Base-by-base conservation (phyloP, 176 grass and related monocot species). In the Pontederia crassipes region DNA sequence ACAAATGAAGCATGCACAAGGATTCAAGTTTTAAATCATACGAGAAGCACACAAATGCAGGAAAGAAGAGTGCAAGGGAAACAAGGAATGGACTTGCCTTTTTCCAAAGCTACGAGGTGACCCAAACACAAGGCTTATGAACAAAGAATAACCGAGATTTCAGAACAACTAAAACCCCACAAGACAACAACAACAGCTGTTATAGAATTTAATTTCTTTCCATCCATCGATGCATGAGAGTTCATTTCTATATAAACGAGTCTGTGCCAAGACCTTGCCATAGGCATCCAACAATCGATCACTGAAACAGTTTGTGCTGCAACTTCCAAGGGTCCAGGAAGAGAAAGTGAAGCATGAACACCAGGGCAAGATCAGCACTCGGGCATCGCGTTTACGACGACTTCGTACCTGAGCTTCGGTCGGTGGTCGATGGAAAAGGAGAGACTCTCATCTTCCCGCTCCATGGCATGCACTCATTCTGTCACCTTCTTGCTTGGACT, bases 361-460 rank as follows among this genome's bases (percentile, higher is more conserved):
- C 46, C 26, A 17, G n/a, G 49, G 49, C 9, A 47, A 50, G 52
- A 8, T 14, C 54, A 53, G 14, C 29, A 48, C 10, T 17, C 58
- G 8, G 2, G 11, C 59, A 50, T 24, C 81, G 68, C n/a, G 61
- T 28, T 49, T 89, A 81, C 57, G 73, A 85, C 13, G 85, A 89
- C 62, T 86, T 89, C 13, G 62, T 67, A 54, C 82, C 89, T 66
- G 52, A 79, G 10, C 62, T 85, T 58, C 45, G 48, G 7, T 47
- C 85, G 49, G 45, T 61, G 7, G 48, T 52, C 17, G 79, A 67
- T 35, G 65, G 74, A 46, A 65, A 16, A 11, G 58, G 48, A 13
- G 66, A 89, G 67, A 81, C 51, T 48, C 56, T 95, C 70, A 14
- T 71, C 57, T 47, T 95, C 32, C 46, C 85, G 48, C 72, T 89